Evolutionary conservation across 371 early-diverging fungal genomes (phyloP), one percentile per base, ranked within the genome.

Genomic region (Mucor piriformis): DNA sequence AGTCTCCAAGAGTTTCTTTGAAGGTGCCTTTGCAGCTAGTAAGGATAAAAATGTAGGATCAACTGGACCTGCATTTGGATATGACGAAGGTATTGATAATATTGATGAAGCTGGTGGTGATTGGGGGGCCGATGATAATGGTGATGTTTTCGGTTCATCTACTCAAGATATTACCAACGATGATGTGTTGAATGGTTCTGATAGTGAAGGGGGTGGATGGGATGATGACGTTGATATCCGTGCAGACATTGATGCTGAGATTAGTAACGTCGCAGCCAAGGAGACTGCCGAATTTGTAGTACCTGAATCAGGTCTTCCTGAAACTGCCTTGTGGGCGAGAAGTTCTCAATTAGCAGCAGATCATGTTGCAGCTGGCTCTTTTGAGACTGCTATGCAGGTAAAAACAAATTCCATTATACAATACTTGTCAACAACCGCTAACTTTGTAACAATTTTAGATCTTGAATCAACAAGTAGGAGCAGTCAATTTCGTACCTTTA

Each of bases 321-420:
- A 90, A 64, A 77, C 70, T 4, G 85, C 88, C 2, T 49, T 81
- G 10, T 96, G 95, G 95, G 76, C 82, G 25, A 91, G 91, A 60
- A 92, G 89, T 76, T 94, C 94, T 3, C 78, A 77, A 16, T 72
- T 92, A 43, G 92, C 96, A 13, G 91, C 85, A 0, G 94, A 95
- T 73, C 95, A 96, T 69, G 85, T 96, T 59, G 94, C 94, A 0
- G 94, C 96, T 4, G 98, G 98, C 44, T 82, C 90, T 4, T 96
- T 95, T 70, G 96, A 95, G 58, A 86, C 85, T 33, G 98, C 96
- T 10, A 95, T 98, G 94, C 89, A 91, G 42, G 42, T 42, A 42
- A 42, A 18, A 8, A 18, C 8, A 18, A n/a, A n/a, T n/a, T n/a
- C n/a, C n/a, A n/a, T n/a, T n/a, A n/a, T n/a, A n/a, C n/a, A n/a